These are phyloP conservation scores for Trichoderma atroviride DNA, from an alignment of 2,329 filamentous ascomycete species.

Conservation along the genomic window DNA sequence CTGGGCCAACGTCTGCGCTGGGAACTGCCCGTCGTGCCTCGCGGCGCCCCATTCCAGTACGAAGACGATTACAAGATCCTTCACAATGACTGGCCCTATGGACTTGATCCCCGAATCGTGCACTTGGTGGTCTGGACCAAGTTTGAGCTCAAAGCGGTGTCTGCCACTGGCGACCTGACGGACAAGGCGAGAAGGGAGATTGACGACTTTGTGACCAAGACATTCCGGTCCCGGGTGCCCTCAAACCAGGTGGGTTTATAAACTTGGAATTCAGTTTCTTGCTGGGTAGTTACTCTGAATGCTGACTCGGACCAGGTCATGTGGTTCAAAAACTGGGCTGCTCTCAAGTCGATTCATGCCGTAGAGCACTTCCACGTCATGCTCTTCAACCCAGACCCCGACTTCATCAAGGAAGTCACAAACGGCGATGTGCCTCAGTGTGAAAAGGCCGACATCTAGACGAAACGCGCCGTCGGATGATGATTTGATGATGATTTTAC, in stretches of 20 bases:
- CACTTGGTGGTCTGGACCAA: slow-evolving; percentile 95
- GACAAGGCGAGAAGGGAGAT: slow-evolving; percentile 64
- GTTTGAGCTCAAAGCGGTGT: slow-evolving; percentile 74
- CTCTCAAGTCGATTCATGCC: slow-evolving; percentile 80
- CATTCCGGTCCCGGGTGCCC: slow-evolving; percentile 61
- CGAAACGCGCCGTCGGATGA: neutral
- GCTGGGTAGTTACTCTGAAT: neutral
- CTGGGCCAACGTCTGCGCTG: slow-evolving; percentile 71
- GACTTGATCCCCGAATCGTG: slow-evolving; percentile 73
- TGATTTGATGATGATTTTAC: neutral
- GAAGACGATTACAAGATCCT: slow-evolving; percentile 70
- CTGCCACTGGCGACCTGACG: slow-evolving; percentile 66
- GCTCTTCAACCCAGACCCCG: slow-evolving; percentile 74
- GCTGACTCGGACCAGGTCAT: slow-evolving; percentile 42
- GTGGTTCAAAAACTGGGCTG: slow-evolving; percentile 76
- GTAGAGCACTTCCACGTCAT: slow-evolving; percentile 96
- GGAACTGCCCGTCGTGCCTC: slow-evolving; percentile 49
- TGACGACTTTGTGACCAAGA: slow-evolving; percentile 68
- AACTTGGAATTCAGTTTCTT: neutral
- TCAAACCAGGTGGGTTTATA: slow-evolving; percentile 54
- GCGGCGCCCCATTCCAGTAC: slow-evolving; percentile 46
- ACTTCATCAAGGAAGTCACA: slow-evolving; percentile 71
- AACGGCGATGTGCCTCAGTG: slow-evolving; percentile 71
- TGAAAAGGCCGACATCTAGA: slow-evolving; percentile 40
- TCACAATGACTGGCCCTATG: slow-evolving; percentile 94